Evolutionary conservation across 2,329 filamentous ascomycete genomes (phyloP), one percentile per base, ranked within the genome.

Genomic region (Colletotrichum sp.): DNA sequence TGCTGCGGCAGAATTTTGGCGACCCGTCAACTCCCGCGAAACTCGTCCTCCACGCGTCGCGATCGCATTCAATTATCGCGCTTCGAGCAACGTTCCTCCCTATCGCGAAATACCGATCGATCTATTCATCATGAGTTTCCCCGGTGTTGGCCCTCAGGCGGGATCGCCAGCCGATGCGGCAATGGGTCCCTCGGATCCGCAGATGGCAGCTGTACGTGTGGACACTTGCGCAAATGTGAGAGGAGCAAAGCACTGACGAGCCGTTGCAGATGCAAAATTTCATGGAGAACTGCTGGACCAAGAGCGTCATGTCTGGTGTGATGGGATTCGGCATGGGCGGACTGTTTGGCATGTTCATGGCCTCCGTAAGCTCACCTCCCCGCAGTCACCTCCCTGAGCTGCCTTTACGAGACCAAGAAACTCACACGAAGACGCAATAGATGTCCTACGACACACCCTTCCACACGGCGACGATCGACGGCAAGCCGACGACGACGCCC

Each of bases 361-460:
- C 96, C 75, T 97, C 95, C 82, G 95, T 98, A 92, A 78, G 94
- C 39, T 25, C 57, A 9, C 32, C 39, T 5, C 22, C 34, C 6
- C 34, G 15, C 19, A 63, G 12, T 30, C 19, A 1, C 6, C 25
- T 28, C 22, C 55, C 22, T 59, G 36, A 44, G 36, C 36, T 28
- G 9, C 25, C 55, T 9, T 25, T 16, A 27, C 22, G 25, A 59
- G 22, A 28, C 55, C 22, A 32, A n/a, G 27, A 16, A 25, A 8
- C 44, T 36, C 76, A 71, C 67, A 65, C 70, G 48, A 27, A 28
- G 48, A 39, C 39, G 39, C 16, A 36, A 36, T 44, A 98, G 95
- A 99, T 99, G 97, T 94, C 95, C 86, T 99, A 99, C 91, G 97
- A 99, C 84, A 98, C 96, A 0, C 95, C 96, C 75, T 93, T 96